Percentiles rank a stretch among this genome's conserved stretches.
These are phyloP conservation scores for Hippophae tibetana DNA, from an alignment of 306 rosid genomes.

Conservation along the genomic window DNA sequence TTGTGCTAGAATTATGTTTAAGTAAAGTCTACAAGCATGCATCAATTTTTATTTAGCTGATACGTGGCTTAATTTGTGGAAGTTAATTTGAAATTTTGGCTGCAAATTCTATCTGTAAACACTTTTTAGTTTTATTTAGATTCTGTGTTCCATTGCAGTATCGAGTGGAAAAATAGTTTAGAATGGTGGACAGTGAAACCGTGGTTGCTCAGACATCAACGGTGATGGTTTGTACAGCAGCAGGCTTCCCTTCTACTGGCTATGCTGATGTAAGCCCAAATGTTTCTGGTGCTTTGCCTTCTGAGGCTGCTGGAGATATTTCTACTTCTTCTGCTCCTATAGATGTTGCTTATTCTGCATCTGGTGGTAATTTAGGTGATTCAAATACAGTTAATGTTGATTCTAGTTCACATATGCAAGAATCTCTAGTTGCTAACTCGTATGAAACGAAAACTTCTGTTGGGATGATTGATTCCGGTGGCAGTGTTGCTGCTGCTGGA, in stretches of 20 bases:
- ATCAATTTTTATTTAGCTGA: too few species aligned
- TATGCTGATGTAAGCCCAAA: conserved; percentile 32
- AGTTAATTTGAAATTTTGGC: too few species aligned
- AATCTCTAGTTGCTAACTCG: conserved; percentile 31
- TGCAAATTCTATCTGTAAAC: too few species aligned
- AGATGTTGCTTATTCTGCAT: conserved; percentile 20
- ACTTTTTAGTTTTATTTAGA: conserved; percentile 15
- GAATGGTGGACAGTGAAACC: conserved; percentile 72
- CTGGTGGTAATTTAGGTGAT: conserved; percentile 31
- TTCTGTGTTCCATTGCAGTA: conserved; percentile 4
- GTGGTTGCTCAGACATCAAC: conserved; percentile 47
- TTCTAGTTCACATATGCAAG: conserved; percentile 41
- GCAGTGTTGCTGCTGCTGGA: conserved; percentile 25
- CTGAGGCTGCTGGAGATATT: conserved; percentile 33
- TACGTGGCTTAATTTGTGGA: too few species aligned
- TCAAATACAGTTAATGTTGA: conserved; percentile 31
- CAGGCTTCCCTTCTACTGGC: conserved; percentile 35
- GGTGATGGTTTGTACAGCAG: conserved; percentile 27
- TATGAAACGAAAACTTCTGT: conserved; percentile 30
- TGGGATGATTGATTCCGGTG: conserved; percentile 30
- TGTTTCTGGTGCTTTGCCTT: conserved; percentile 23
- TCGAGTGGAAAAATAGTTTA: neutral
- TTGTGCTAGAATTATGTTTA: too few species aligned
- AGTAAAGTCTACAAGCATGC: too few species aligned
- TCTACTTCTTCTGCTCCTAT: conserved; percentile 19